Evolutionary conservation across 2,329 filamentous ascomycete genomes (phyloP), one percentile per base, ranked within the genome.

Genomic region (Ambrosiella xylebori): DNA sequence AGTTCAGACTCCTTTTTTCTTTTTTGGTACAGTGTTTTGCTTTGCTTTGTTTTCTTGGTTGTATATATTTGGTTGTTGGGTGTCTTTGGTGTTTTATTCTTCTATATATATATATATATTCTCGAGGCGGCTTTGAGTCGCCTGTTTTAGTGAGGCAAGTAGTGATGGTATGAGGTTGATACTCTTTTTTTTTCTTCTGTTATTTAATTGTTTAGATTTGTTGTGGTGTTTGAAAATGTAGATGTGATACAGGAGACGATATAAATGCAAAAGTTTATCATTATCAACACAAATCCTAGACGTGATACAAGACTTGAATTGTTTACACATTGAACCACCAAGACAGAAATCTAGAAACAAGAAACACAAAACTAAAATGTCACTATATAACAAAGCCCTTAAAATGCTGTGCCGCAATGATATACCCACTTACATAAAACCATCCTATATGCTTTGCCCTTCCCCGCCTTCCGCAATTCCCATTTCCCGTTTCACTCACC

Each of bases 401-500:
- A 41, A 41, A 41, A 41, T 7, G 39, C 39, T 7, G 6, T 41
- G 39, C 39, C 39, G 39, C 39, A 41, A 41, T 12, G n/a, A 11
- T n/a, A 2, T 12, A 41, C 11, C 39, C n/a, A 12, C 11, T 2
- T 2, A n/a, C 39, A 41, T 41, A 41, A 41, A 41, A 41, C 2
- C 11, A 41, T 41, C n/a, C 39, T 6, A n/a, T 41, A n/a, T 41
- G 39, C 11, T 2, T 41, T 11, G n/a, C 39, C 2, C 6, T 41
- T 41, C n/a, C 11, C 11, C 39, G n/a, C 39, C 5, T 6, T 41
- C 39, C 39, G 11, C 39, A 36, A 11, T 35, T 12, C 15, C 9
- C 19, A 51, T 4, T 38, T 40, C 3, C 37, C 49, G 11, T 3
- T 38, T 38, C n/a, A 37, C 40, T 81, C 73, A 91, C 66, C 91